phyloP scores from a whole-genome alignment of 2,329 filamentous ascomycete genomes.

The Venturiaceae sp. region DNA sequence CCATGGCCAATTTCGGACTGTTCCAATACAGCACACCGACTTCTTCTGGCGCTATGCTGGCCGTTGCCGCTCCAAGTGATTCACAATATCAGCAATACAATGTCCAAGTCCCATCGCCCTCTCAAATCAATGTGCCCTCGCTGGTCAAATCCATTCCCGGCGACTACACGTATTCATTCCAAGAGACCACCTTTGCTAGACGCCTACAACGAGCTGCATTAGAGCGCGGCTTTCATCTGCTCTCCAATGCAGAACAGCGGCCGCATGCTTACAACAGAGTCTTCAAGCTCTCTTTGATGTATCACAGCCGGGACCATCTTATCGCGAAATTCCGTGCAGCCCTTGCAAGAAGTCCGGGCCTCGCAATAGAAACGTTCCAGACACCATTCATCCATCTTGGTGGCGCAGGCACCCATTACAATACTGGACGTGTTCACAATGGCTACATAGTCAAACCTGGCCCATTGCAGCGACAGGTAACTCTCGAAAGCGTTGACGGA shows the following conservation, averaged over 20 bases:
- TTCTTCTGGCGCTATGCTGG: not conserved
- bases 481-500: conserved; percentile 13
- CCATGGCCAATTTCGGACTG: not conserved
- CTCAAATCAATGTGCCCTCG: not conserved
- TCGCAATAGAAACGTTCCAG: conserved; percentile 48
- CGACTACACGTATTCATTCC: conserved; percentile 46
- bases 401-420: conserved; percentile 57
- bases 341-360: conserved; percentile 27
- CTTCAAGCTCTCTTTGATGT: conserved; percentile 62
- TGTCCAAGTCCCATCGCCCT: not conserved
- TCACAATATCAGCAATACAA: not conserved
- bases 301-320: conserved; percentile 33
- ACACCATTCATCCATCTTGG: conserved; percentile 58
- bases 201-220: conserved; percentile 56
- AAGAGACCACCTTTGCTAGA: conserved; percentile 60
- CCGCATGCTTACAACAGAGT: conserved; percentile 32
- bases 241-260: conserved; percentile 33
- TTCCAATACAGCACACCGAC: not conserved
- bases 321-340: conserved; percentile 27
- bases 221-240: conserved; percentile 53
- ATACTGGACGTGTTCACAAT: conserved; percentile 23
- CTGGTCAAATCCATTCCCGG: not conserved
- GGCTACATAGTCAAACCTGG: conserved; percentile 23
- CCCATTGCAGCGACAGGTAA: conserved; percentile 13
- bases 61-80: not conserved